Percentiles rank a stretch among this genome's conserved stretches.
These are phyloP conservation scores for Leccinellum rugosiceps DNA, from an alignment of 768 basidiomycete species.

Conservation along the genomic window DNA sequence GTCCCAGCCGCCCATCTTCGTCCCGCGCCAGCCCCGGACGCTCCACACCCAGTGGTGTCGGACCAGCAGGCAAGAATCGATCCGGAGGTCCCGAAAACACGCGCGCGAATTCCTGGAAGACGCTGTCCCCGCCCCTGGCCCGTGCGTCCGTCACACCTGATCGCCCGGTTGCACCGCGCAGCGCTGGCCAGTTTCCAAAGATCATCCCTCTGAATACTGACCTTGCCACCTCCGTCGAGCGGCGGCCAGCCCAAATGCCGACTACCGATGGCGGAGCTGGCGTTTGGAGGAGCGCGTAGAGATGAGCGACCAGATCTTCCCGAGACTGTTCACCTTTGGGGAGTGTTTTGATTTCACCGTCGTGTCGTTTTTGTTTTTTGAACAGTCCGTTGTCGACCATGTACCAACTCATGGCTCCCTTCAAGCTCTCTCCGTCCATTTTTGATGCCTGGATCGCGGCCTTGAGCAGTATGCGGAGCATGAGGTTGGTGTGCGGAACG, in stretches of 20 bases:
- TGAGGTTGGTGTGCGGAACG: conserved; percentile 49
- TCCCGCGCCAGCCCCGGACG: conserved; percentile 3
- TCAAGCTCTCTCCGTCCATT: conserved; percentile 49
- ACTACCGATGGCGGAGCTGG: conserved; percentile 30
- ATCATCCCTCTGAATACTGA: conserved; percentile 54
- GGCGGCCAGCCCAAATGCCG: conserved; percentile 44
- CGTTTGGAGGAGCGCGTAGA: conserved; percentile 13
- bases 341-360: not conserved
- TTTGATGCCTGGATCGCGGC: conserved; percentile 52
- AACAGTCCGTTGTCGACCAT: conserved; percentile 20
- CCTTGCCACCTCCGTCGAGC: conserved; percentile 47
- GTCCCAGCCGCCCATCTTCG: conserved; percentile 12
- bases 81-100: conserved; percentile 10
- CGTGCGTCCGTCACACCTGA: conserved; percentile 20
- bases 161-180: conserved; percentile 30
- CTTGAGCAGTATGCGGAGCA: conserved; percentile 60
- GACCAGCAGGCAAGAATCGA: conserved; percentile 10
- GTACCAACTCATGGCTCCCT: conserved; percentile 41
- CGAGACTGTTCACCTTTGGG: not conserved
- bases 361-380: conserved; percentile 11
- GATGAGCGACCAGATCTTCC: conserved; percentile 3
- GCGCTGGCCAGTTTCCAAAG: conserved; percentile 52
- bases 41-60: not conserved
- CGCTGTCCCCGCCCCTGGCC: conserved; percentile 12
- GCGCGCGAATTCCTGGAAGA: conserved; percentile 20